Evolutionary conservation across 495 filamentous ascomycete genomes (phyloP).

Genomic region (Poronia punctata): DNA sequence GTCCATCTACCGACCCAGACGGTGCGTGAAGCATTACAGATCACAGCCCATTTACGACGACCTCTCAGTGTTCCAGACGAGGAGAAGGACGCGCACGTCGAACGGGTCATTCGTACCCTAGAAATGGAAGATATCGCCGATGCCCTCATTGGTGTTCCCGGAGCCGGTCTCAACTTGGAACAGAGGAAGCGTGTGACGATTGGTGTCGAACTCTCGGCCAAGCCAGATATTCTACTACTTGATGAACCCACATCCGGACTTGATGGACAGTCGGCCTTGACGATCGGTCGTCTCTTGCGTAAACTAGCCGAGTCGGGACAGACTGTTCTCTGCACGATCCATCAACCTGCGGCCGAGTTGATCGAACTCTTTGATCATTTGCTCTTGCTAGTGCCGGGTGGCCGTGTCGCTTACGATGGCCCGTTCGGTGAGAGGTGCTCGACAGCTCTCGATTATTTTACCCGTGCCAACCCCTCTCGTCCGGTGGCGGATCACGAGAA

Average conservation of each 20-base stretch:
- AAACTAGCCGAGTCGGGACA: conserved; percentile 66
- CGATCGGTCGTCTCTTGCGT: conserved; percentile 64
- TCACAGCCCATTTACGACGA: conserved; percentile 65
- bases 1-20: conserved; percentile 71
- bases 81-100: conserved; percentile 66
- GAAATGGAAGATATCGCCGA: conserved; percentile 68
- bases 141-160: conserved; percentile 64
- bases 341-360: conserved; percentile 56
- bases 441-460: conserved; percentile 39
- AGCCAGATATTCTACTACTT: conserved; percentile 5
- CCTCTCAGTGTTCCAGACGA: conserved; percentile 47
- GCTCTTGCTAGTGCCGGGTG: conserved; percentile 45
- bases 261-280: conserved; percentile 68
- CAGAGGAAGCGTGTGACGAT: conserved; percentile 12
- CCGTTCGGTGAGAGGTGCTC: conserved; percentile 28
- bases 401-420: conserved; percentile 51
- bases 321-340: conserved; percentile 76
- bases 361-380: conserved; percentile 47
- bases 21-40: conserved; percentile 62
- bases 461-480: conserved; percentile 39
- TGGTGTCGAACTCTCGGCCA: conserved; percentile 2
- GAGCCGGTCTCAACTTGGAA: conserved; percentile 33
- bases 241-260: conserved; percentile 75
- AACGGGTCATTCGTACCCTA: conserved; percentile 67
- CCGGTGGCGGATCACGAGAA: conserved; percentile 44